These are phyloP conservation scores for Drechmeria coniospora DNA, from an alignment of 2,329 filamentous ascomycete genomes.

Conservation along the genomic window DNA sequence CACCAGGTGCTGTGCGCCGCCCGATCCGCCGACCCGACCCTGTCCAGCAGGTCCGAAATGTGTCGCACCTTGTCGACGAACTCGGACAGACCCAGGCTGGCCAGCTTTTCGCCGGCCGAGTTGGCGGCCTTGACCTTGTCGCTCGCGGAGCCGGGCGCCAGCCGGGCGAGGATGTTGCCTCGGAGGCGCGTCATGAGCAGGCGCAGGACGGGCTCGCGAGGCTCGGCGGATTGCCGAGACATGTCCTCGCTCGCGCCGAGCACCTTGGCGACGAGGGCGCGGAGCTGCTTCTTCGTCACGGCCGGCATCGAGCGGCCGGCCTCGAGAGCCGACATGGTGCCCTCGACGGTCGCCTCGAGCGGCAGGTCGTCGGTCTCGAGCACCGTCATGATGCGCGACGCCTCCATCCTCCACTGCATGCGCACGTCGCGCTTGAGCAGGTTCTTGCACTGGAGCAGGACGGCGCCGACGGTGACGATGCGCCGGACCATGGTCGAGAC, in stretches of 20 bases:
- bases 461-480: conserved; percentile 58
- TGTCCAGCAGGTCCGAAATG: conserved; percentile 52
- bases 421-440: conserved; percentile 68
- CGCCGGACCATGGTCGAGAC: conserved; percentile 27
- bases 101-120: conserved; percentile 53
- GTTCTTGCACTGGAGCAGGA: conserved; percentile 69
- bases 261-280: conserved; percentile 41
- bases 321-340: conserved; percentile 47
- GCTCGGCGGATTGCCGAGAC: conserved; percentile 22
- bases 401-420: conserved; percentile 61
- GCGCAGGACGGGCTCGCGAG: conserved; percentile 42
- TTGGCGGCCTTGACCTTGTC: conserved; percentile 57
- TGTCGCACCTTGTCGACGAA: conserved; percentile 55
- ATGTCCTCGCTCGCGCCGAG: conserved; percentile 34
- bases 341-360: conserved; percentile 39
- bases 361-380: conserved; percentile 41
- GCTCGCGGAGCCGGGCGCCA: conserved; percentile 49
- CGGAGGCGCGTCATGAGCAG: conserved; percentile 53
- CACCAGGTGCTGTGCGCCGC: conserved; percentile 56
- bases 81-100: conserved; percentile 54
- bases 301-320: conserved; percentile 47
- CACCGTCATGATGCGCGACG: conserved; percentile 52
- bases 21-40: conserved; percentile 51
- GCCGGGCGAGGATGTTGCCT: conserved; percentile 47
- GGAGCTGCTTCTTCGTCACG: conserved; percentile 43